Evolutionary conservation across 306 rosid genomes (phyloP), one percentile per base, ranked within the genome.

Genomic region (Cucurbita pepo): DNA sequence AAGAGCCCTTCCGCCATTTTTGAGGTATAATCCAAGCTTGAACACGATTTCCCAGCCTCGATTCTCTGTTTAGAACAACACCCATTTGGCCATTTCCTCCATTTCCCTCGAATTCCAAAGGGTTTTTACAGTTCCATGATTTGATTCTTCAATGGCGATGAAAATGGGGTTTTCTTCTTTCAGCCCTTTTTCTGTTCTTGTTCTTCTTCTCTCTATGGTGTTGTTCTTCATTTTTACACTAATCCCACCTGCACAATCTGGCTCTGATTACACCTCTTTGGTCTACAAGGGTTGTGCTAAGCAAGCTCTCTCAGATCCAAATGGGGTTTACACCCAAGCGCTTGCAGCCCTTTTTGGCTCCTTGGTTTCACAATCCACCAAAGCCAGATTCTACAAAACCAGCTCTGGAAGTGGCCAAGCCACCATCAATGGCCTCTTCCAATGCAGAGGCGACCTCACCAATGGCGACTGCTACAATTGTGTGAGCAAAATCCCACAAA

Each of bases 241-340:
- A 21, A 69, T 77, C 79, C 82, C 82, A 73, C 60, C 81, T 53
- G 78, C 81, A 56, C 77, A 83, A 74, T 86, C 96, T 71, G 85
- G 84, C 15, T n/a, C 92, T 30, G 97, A 86, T 62, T 78, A 76
- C 85, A 84, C 95, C 15, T 47, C 91, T 48, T 59, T 94, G 18
- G 90, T 94, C 62, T 94, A 89, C 86, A 95, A 89, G 71, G 99
- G 99, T 11, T 95, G 99, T 64, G 88, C 99, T 6, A 91, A 91
- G 76, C 88, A 91, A 40, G 54, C 90, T 0, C 86, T 91, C 65
- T 70, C 96, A 79, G 97, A 95, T 87, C 99, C 96, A 83, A 77
- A 81, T 53, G 88, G 99, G 50, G 84, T 81, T 0, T 94, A 91
- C 88, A 85, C 95, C 1, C 99, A 95, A 63, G 48, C 95, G 6